These are phyloP conservation scores for Jamesozyma piceae DNA, from an alignment of 805 yeast species.

Conservation along the genomic window DNA sequence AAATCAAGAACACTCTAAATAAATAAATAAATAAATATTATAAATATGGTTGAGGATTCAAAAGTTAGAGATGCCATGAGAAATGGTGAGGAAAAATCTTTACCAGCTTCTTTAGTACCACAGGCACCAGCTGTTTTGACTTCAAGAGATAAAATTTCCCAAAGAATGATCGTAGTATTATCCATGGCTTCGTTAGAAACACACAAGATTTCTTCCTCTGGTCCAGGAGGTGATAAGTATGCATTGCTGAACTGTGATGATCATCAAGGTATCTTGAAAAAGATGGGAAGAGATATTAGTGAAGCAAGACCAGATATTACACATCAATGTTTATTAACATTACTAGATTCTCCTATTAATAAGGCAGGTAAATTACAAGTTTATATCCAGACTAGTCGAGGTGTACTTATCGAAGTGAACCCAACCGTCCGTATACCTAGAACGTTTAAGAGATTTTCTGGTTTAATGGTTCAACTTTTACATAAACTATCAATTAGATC, in stretches of 20 bases:
- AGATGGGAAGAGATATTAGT: slow-evolving; percentile 94
- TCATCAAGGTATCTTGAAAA: slow-evolving; percentile 89
- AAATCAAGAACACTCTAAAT: too few species aligned
- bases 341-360: slow-evolving; percentile 94
- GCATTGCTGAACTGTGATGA: slow-evolving; percentile 95
- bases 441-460: slow-evolving; percentile 95
- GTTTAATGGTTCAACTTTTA: slow-evolving; percentile 92
- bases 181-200: slow-evolving; percentile 95
- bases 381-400: slow-evolving; percentile 90
- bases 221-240: slow-evolving; percentile 80
- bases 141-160: slow-evolving; percentile 77
- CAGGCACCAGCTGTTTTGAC: slow-evolving; percentile 72
- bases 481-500: slow-evolving; percentile 89
- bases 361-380: slow-evolving; percentile 96
- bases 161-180: slow-evolving; percentile 86
- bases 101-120: slow-evolving; percentile 75
- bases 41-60: slow-evolving; percentile 39
- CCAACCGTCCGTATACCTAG: slow-evolving; percentile 96
- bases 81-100: slow-evolving; percentile 30
- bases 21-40: too few species aligned
- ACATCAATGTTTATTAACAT: slow-evolving; percentile 89
- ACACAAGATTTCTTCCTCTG: slow-evolving; percentile 73
- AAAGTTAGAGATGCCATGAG: slow-evolving; percentile 38
- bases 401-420: slow-evolving; percentile 89
- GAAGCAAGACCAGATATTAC: slow-evolving; percentile 99